Percentiles rank a stretch among this genome's conserved stretches.
These are phyloP conservation scores for Trifolium repens DNA, from an alignment of 306 rosid genomes.

Conservation along the genomic window DNA sequence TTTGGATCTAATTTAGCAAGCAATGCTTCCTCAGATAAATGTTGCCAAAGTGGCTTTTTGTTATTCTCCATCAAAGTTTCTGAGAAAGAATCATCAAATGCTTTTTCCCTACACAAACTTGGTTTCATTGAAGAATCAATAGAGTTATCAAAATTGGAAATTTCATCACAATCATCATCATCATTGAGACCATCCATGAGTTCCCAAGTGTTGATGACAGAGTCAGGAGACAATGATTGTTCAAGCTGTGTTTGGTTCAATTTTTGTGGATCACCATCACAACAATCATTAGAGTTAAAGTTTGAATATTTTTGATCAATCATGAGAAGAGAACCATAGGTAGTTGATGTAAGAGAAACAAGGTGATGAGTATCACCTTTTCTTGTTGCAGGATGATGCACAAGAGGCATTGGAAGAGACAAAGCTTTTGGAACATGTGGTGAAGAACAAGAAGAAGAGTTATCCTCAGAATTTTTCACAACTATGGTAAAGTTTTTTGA, in stretches of 20 bases:
- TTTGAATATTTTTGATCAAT: constrained; percentile 50
- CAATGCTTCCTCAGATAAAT: constrained; percentile 76
- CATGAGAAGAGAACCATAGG: constrained; percentile 74
- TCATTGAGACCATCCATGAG: constrained; percentile 66
- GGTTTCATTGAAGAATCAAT: constrained; percentile 40
- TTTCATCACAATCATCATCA: neutral
- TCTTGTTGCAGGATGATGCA: constrained; percentile 74
- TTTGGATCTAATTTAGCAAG: constrained; percentile 75
- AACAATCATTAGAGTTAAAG: constrained; percentile 29
- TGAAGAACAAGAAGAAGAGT: constrained; percentile 42
- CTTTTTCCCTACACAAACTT: neutral
- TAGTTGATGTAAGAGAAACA: constrained; percentile 84
- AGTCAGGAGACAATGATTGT: constrained; percentile 69
- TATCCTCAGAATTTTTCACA: constrained; percentile 39
- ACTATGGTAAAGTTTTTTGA: constrained; percentile 63
- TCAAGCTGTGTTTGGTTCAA: constrained; percentile 25
- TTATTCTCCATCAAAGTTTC: constrained; percentile 28
- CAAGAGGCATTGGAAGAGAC: constrained; percentile 67
- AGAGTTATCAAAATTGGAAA: constrained; percentile 34
- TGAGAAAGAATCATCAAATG: constrained; percentile 30
- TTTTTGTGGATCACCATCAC: neutral
- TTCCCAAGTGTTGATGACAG: constrained; percentile 91
- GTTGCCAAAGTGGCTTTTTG: constrained; percentile 81
- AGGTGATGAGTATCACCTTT: constrained; percentile 89
- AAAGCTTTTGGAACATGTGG: constrained; percentile 53